phyloP scores from a whole-genome alignment of 2,329 filamentous ascomycete genomes.

The Colletotrichum tabaci region DNA sequence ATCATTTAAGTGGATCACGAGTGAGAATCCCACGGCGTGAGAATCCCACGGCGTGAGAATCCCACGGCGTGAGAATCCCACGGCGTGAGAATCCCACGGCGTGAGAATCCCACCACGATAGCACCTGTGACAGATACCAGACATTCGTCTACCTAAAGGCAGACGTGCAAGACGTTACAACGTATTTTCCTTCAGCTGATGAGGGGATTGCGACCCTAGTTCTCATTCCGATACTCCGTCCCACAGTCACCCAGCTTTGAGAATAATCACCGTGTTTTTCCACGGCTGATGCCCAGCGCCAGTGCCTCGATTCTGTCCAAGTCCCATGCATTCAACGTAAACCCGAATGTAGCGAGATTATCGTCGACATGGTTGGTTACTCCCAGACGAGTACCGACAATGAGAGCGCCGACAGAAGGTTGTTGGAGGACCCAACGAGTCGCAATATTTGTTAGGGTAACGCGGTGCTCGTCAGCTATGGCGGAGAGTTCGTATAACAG shows the following conservation, averaged over 20 bases:
- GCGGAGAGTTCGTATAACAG: conserved; percentile 3
- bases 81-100: too few species aligned
- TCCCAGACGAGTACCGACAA: conserved; percentile 14
- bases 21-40: too few species aligned
- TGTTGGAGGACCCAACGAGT: conserved; percentile 28
- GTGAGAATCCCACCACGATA: too few species aligned
- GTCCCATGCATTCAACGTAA: conserved; percentile 5
- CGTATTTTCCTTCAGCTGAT: too few species aligned
- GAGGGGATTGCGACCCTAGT: neutral
- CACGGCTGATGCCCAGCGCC: neutral
- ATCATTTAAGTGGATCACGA: too few species aligned
- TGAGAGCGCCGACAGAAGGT: conserved; percentile 9
- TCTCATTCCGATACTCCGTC: neutral
- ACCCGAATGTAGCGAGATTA: conserved; percentile 15
- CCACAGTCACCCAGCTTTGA: neutral
- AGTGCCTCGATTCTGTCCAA: conserved; percentile 10
- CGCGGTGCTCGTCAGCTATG: neutral
- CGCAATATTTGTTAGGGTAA: conserved; percentile 6
- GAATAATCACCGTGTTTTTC: neutral
- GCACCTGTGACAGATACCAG: too few species aligned
- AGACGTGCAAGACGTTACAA: too few species aligned
- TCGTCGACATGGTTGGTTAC: conserved; percentile 10
- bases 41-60: too few species aligned
- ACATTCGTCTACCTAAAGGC: too few species aligned
- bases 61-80: too few species aligned